phyloP scores from a whole-genome alignment of 805 yeast species.

The Lachancea cidri region DNA sequence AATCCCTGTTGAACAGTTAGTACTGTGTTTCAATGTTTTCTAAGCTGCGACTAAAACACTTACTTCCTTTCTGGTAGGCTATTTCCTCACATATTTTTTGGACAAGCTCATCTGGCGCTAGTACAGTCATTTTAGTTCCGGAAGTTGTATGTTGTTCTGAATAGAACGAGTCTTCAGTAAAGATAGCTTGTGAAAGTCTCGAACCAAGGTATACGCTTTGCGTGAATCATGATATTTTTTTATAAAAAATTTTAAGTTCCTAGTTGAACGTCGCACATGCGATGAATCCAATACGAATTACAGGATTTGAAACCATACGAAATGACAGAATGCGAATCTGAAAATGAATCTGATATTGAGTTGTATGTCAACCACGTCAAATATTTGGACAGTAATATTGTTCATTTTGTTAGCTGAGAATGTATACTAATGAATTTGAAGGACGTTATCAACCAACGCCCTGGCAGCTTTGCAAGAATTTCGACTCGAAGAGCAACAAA shows the following conservation, averaged over 20 bases:
- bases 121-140: neutral
- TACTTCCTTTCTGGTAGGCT: slow-evolving; percentile 31
- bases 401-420: neutral
- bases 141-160: neutral
- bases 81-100: slow-evolving; percentile 23
- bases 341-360: slow-evolving; percentile 25
- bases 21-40: neutral
- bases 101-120: slow-evolving; percentile 30
- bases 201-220: no score
- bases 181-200: neutral
- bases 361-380: slow-evolving; percentile 15
- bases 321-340: slow-evolving; percentile 8
- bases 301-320: no score
- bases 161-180: no score
- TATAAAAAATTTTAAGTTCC: no score
- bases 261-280: neutral
- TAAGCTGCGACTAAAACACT: slow-evolving; percentile 3
- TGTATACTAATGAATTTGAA: slow-evolving; percentile 6
- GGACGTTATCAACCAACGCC: slow-evolving; percentile 42
- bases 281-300: no score
- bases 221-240: no score
- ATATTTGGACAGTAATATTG: no score
- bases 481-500: slow-evolving; percentile 53
- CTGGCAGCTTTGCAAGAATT: slow-evolving; percentile 59
- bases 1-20: slow-evolving; percentile 12